A percentile compares a stretch with the other conserved stretches of the same genome.
phyloP scores from a whole-genome alignment of 495 filamentous ascomycete genomes.

The Aspergillus mulundensis region DNA sequence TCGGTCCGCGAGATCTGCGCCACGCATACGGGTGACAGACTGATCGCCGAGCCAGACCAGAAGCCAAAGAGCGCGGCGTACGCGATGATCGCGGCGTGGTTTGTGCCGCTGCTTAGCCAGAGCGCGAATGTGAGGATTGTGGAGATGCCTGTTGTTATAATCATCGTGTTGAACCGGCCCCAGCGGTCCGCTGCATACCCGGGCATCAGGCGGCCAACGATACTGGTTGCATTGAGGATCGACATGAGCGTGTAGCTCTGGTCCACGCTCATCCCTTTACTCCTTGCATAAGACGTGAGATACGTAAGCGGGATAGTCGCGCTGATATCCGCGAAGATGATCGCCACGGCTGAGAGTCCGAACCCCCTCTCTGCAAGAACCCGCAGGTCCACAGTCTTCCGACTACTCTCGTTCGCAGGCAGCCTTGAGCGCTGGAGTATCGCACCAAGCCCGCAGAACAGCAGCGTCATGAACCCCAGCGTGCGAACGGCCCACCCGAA shows the following conservation, averaged over 20 bases:
- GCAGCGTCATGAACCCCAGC: conserved; percentile 35
- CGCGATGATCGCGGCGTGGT: conserved; percentile 44
- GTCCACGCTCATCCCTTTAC: background rate
- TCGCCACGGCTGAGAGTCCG: background rate
- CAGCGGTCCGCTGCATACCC: background rate
- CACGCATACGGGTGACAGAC: conserved; percentile 57
- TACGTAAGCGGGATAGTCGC: background rate
- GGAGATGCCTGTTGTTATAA: background rate
- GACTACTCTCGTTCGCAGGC: no score
- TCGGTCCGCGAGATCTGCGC: conserved; percentile 54
- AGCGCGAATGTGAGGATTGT: conserved; percentile 47
- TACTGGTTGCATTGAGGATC: background rate
- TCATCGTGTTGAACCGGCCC: background rate
- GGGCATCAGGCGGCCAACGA: background rate
- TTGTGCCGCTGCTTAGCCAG: conserved; percentile 40
- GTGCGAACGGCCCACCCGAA: conserved; percentile 71
- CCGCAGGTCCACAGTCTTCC: conserved; percentile 33
- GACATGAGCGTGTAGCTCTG: background rate
- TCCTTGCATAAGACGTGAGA: background rate
- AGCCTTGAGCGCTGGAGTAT: no score
- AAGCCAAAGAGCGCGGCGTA: conserved; percentile 62
- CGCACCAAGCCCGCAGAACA: conserved; percentile 51
- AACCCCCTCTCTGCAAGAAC: no score
- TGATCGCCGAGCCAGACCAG: conserved; percentile 54
- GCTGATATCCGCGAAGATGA: background rate